Conservation (phyloP, 2,329 filamentous ascomycete genomes). For the Cladosporium sp. region DNA sequence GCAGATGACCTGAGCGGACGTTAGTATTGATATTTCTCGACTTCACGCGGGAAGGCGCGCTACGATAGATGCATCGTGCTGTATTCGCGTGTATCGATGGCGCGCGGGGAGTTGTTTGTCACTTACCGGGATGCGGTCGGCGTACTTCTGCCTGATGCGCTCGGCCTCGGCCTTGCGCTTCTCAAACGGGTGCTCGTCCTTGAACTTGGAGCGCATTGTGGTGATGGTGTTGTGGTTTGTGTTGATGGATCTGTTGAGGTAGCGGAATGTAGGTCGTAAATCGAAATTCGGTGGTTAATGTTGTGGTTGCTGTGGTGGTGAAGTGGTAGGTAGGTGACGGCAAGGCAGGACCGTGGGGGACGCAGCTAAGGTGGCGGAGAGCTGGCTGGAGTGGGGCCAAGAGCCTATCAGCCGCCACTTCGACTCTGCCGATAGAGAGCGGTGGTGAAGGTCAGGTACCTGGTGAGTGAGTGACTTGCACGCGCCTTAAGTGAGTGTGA, state of each 20-base stretch:
- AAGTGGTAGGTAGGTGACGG: neutral
- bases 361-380: neutral
- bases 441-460: neutral
- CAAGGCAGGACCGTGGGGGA: neutral
- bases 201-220: constrained; percentile 98
- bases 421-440: neutral
- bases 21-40: neutral
- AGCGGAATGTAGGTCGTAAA: neutral
- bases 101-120: constrained; percentile 4
- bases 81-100: neutral
- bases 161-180: constrained; percentile 99
- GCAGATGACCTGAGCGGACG: constrained; percentile 74
- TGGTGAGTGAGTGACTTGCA: neutral
- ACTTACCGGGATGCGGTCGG: constrained; percentile 94
- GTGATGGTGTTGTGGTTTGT: constrained; percentile 17
- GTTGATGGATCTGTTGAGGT: neutral
- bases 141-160: constrained; percentile 98
- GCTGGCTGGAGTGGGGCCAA: neutral
- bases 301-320: neutral
- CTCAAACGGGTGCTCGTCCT: constrained; percentile 99
- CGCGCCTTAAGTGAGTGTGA: neutral
- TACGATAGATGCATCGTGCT: constrained; percentile 3
- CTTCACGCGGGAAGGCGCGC: constrained; percentile 13
- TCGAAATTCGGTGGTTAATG: neutral
- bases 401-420: neutral